Evolutionary conservation across 352 stramenopile genomes (phyloP).

Genomic region (Phytophthora capsici): DNA sequence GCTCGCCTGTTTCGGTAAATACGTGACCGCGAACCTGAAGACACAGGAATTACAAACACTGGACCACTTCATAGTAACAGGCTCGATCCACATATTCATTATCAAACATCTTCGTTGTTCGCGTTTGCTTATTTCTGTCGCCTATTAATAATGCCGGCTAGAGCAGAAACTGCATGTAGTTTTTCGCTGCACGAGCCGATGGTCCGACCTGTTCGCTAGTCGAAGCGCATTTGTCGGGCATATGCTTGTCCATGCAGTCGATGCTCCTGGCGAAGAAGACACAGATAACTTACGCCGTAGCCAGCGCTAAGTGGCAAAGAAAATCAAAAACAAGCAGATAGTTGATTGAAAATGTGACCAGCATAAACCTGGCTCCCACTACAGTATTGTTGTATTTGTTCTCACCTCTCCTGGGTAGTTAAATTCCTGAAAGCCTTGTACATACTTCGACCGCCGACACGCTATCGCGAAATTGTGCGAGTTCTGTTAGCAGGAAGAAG

Average conservation of each 20-base stretch:
- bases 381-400: not conserved
- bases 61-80: slow-evolving; percentile 22
- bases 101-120: slow-evolving; percentile 20
- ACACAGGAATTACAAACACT: slow-evolving; percentile 7
- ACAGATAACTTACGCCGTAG: slow-evolving; percentile 61
- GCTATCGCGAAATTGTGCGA: not conserved
- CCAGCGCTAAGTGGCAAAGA: slow-evolving; percentile 33
- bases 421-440: slow-evolving; percentile 61
- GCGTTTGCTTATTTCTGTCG: slow-evolving; percentile 46
- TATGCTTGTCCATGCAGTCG: slow-evolving; percentile 65
- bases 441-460: slow-evolving; percentile 3
- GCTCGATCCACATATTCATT: slow-evolving; percentile 31
- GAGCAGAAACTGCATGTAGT: not conserved
- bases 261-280: slow-evolving; percentile 57
- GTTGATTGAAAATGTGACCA: not conserved
- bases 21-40: slow-evolving; percentile 6
- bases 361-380: not conserved
- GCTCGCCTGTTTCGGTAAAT: slow-evolving; percentile 61
- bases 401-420: slow-evolving; percentile 53
- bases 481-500: slow-evolving; percentile 10
- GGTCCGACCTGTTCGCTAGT: slow-evolving; percentile 48
- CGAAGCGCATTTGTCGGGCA: slow-evolving; percentile 42
- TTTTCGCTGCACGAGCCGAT: slow-evolving; percentile 2
- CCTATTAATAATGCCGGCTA: slow-evolving; percentile 49
- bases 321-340: slow-evolving; percentile 4